Base-by-base conservation (phyloP, 2,329 filamentous ascomycete species). In the Fusarium palustre region DNA sequence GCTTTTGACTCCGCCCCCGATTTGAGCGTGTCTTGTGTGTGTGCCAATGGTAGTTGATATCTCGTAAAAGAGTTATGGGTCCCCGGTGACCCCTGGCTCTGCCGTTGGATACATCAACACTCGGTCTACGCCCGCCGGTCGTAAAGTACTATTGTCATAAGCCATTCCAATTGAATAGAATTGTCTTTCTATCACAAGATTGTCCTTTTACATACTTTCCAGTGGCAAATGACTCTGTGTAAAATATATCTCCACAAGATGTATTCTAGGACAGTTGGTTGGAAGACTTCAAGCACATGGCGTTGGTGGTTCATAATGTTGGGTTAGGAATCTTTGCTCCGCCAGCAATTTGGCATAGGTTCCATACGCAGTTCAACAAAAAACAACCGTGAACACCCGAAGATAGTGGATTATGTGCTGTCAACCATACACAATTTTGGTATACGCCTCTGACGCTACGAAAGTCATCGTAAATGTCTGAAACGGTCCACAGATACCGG, bases 401-500 rank as follows among this genome's bases (percentile, higher is more conserved):
- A 39, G 12, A 12, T 13, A 11, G n/a, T 39, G 5, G n/a, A 5
- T 7, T 30, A 30, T 30, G 28, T 30, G 28, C 28, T 30, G 28
- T 3, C 3, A 11, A 11, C 2, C 28, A 30, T 4, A 11, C 10
- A 11, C 10, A 30, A 30, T 11, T 30, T 11, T 9, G 7, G 20
- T 16, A n/a, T 25, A 15, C 5, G 16, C 41, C 16, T 28, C 25
- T 45, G 18, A 13, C 16, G n/a, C 16, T n/a, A 16, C 7, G 16
- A 45, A 45, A 28, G 3, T 7, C 2, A 45, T 8, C 18, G 13
- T 11, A n/a, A 28, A 28, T 12, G 5, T 2, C 4, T 28, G 5
- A 18, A n/a, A n/a, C 10, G 4, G 2, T 20, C 4, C 5, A 7
- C 2, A 22, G 20, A 24, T 8, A 3, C 2, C 3, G n/a, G n/a